Base-by-base conservation (phyloP, 371 early-diverging fungal species). In the Actinomucor elegans region DNA sequence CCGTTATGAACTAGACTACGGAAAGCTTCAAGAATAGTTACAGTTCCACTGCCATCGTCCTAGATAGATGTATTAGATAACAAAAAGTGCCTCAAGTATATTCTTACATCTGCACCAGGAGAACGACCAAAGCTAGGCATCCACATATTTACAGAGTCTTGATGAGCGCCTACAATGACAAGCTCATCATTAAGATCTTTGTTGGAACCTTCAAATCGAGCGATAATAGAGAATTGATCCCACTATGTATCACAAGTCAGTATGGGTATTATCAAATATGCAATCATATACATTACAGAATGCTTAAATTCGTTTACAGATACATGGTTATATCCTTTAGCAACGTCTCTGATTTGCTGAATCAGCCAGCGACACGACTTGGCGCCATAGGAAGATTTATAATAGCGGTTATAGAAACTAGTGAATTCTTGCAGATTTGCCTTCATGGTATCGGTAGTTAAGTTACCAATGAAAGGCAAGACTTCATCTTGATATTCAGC, bases 21-120 rank as follows among this genome's bases (percentile, higher is more conserved):
- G 81, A 93, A 88, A 20, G 93, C 85, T 66, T 95, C 94, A 37
- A 94, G 73, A 38, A 92, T 91, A 1, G 94, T 92, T 3, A 87
- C 85, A 0, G 90, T 89, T 10, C 98, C 98, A 49, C 88, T 87
- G 29, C 94, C 96, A 75, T 93, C 92, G 57, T 94, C 95, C 75
- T 94, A 32, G 7, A 24, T 24, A 9, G 6, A 12, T n/a, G 27
- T 26, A 40, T 21, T 31, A n/a, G n/a, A n/a, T n/a, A n/a, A n/a
- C n/a, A n/a, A n/a, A n/a, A n/a, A n/a, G n/a, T n/a, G n/a, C n/a
- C n/a, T n/a, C 2, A 18, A 33, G 12, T 11, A 20, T 28, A 18
- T 35, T 35, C 63, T 63, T 69, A 70, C 86, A 60, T 89, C 93
- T 36, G 91, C 94, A 18, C 94, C 94, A 31, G 92, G 93, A 5